A percentile compares a stretch with the other conserved stretches of the same genome.
phyloP scores from a whole-genome alignment of 2,329 filamentous ascomycete species.

The Curvularia spicifera region DNA sequence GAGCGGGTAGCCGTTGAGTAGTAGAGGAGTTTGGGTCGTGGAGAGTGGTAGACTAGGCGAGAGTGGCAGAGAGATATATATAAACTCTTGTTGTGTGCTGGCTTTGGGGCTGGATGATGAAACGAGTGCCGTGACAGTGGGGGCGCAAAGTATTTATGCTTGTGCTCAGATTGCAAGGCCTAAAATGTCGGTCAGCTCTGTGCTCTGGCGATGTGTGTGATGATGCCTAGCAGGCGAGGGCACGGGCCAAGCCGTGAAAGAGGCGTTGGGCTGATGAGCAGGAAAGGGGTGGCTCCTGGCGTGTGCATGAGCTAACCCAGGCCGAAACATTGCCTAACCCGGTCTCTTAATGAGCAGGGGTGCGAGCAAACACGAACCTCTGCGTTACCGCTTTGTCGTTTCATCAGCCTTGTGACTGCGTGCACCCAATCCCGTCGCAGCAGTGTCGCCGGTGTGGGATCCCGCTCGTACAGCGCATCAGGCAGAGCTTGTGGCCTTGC shows the following conservation, averaged over 20 bases:
- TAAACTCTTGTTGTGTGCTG: slow-evolving; percentile 17
- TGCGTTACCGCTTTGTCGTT: slow-evolving; percentile 43
- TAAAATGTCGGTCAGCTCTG: slow-evolving; percentile 51
- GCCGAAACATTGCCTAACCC: slow-evolving; percentile 49
- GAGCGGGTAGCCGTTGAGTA: neutral
- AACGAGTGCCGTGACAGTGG: slow-evolving; percentile 40
- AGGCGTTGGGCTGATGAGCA: slow-evolving; percentile 48
- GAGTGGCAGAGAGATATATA: slow-evolving; percentile 25
- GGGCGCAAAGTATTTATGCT: slow-evolving; percentile 50
- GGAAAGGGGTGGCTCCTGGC: slow-evolving; percentile 50
- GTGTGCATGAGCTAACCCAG: slow-evolving; percentile 46
- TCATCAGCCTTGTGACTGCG: slow-evolving; percentile 51
- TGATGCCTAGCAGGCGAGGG: slow-evolving; percentile 45
- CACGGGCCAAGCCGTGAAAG: slow-evolving; percentile 51
- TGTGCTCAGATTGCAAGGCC: slow-evolving; percentile 45
- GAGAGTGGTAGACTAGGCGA: slow-evolving; percentile 9
- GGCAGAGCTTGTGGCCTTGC: slow-evolving; percentile 11
- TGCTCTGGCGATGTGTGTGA: slow-evolving; percentile 51
- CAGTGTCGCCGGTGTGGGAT: slow-evolving; percentile 28
- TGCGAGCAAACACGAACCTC: slow-evolving; percentile 47
- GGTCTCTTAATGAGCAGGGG: slow-evolving; percentile 42
- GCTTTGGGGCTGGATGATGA: slow-evolving; percentile 42
- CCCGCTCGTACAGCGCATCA: slow-evolving; percentile 33
- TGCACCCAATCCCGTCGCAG: slow-evolving; percentile 44
- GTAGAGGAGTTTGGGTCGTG: neutral